phyloP scores from a whole-genome alignment of 345 rosid genomes.

The Linum trigynum region DNA sequence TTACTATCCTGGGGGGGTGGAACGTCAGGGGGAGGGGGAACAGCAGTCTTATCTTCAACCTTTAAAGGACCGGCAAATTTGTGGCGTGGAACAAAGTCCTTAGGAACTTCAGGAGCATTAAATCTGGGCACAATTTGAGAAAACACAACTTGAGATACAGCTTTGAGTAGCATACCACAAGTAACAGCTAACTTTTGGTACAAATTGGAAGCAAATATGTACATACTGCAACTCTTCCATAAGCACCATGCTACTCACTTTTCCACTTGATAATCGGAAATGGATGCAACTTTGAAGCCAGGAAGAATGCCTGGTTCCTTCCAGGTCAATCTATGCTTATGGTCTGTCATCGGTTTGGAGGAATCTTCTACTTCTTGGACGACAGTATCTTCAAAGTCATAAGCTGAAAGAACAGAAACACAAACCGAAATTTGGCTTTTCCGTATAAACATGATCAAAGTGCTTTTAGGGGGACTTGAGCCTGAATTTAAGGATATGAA shows the following conservation, averaged over 20 bases:
- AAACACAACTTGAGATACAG: not conserved
- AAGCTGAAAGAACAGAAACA: slow-evolving; percentile 30
- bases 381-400: slow-evolving; percentile 53
- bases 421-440: not conserved
- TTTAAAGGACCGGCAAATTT: slow-evolving; percentile 57
- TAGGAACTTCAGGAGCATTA: slow-evolving; percentile 71
- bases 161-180: not conserved
- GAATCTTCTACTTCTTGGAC: slow-evolving; percentile 78
- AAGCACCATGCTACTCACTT: slow-evolving; percentile 34
- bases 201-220: not conserved
- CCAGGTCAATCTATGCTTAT: slow-evolving; percentile 42
- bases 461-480: not conserved
- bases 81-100: slow-evolving; percentile 69
- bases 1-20: slow-evolving; percentile 68
- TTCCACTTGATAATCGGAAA: slow-evolving; percentile 52
- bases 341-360: slow-evolving; percentile 36
- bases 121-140: slow-evolving; percentile 39
- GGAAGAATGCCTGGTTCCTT: slow-evolving; percentile 58
- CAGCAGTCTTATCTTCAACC: slow-evolving; percentile 29
- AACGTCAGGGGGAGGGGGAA: slow-evolving; percentile 61
- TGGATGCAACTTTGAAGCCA: slow-evolving; percentile 63
- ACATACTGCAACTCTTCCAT: not conserved
- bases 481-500: not conserved
- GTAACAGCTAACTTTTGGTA: not conserved
- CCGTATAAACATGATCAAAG: not conserved